Evolutionary conservation across 225 moss, liverwort and hornwort genomes (phyloP), one percentile per base, ranked within the genome.

Genomic region (Climacium dendroides): DNA sequence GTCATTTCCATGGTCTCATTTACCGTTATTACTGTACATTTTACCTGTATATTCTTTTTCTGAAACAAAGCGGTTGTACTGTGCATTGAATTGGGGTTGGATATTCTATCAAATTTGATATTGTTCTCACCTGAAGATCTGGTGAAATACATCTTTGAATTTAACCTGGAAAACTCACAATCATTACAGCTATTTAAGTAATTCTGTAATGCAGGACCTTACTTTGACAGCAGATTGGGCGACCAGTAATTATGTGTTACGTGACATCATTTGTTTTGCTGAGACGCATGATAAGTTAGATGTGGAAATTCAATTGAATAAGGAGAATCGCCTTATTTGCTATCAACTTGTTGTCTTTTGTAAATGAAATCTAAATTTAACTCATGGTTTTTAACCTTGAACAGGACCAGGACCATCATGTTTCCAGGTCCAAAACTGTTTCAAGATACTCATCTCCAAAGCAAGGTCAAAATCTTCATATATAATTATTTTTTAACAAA

Each of bases 401-500:
- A n/a, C n/a, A n/a, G n/a, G n/a, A n/a, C n/a, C n/a, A n/a, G n/a
- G n/a, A n/a, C 10, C 5, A 9, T 19, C 35, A 11, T 19, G 5
- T 19, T 34, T 34, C 18, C 4, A 63, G 34, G 19, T 3, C 34
- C 1, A 3, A 9, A 34, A 5, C 1, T 64, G 10, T 10, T 64
- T 64, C 35, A 65, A 65, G 11, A 20, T 65, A 19, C 0, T n/a
- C 0, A 0, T 20, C 6, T 1, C 20, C 1, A 6, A 65, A n/a
- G 5, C 65, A 65, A 35, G 10, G 11, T 6, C 35, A 6, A 10
- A 65, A 65, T 35, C 35, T 65, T 64, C 5, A 35, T 34, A 1
- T 10, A 4, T 64, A 35, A 5, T 64, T 64, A 34, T n/a, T 63
- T 19, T 19, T 65, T 19, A 35, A 11, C 10, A 35, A 35, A 63